phyloP scores from a whole-genome alignment of 768 basidiomycete genomes.

The Trametes cubensis region DNA sequence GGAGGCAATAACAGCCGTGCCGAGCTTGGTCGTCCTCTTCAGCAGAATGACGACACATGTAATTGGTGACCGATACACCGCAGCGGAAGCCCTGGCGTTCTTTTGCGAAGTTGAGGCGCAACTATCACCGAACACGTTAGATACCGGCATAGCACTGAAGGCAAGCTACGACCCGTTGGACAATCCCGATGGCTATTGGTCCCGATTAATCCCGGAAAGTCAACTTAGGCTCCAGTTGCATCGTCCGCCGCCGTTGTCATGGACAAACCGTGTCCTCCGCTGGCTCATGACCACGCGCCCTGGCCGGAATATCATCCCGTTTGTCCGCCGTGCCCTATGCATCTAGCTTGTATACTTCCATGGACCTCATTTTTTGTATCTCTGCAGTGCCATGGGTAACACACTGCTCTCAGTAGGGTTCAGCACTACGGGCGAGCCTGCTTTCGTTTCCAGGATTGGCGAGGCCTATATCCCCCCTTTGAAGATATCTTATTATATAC shows the following conservation, averaged over 20 bases:
- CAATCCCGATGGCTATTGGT: background rate
- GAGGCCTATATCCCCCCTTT: no score
- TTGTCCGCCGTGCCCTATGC: background rate
- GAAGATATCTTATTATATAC: no score
- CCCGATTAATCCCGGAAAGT: background rate
- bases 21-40: background rate
- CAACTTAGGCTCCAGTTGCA: background rate
- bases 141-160: background rate
- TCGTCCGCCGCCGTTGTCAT: background rate
- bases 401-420: no score
- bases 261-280: background rate
- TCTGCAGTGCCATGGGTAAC: no score
- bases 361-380: no score
- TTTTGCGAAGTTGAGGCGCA: background rate
- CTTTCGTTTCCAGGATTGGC: no score
- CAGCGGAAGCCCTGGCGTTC: conserved; percentile 1
- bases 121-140: background rate
- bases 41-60: conserved; percentile 1
- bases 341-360: no score
- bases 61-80: background rate
- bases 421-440: no score
- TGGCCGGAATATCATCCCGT: background rate
- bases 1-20: background rate
- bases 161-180: background rate
- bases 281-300: background rate